Conservation (phyloP, 352 stramenopile genomes). For the Phytophthora gonapodyides region DNA sequence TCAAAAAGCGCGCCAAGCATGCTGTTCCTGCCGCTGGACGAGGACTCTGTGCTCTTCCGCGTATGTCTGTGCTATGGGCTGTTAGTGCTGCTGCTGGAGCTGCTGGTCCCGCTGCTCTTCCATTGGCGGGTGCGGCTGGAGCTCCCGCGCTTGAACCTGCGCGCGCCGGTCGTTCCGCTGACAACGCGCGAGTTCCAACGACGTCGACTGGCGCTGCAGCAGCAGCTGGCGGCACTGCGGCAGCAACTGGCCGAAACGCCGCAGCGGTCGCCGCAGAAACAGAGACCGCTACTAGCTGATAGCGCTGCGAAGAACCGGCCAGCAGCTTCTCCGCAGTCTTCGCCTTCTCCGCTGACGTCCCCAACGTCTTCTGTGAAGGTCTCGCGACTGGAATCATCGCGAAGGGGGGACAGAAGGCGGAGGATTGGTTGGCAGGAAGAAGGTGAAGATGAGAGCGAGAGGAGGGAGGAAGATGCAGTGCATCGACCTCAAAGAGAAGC, state of each 20-base stretch:
- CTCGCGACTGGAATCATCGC: slow-evolving; percentile 9
- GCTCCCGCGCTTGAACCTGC: slow-evolving; percentile 37
- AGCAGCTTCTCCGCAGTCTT: slow-evolving; percentile 11
- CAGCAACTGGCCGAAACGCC: slow-evolving; percentile 33
- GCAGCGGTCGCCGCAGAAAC: slow-evolving; percentile 21
- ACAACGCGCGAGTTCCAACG: slow-evolving; percentile 48
- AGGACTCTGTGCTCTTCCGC: slow-evolving; percentile 56
- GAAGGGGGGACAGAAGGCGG: slow-evolving; percentile 10
- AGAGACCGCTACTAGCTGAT: slow-evolving; percentile 1
- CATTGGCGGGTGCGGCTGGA: slow-evolving; percentile 56
- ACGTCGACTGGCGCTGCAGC: slow-evolving; percentile 43
- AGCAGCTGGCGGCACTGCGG: slow-evolving; percentile 45
- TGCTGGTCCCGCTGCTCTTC: slow-evolving; percentile 57
- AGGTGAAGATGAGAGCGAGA: background rate
- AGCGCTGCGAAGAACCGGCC: slow-evolving; percentile 4
- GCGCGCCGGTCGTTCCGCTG: slow-evolving; percentile 30
- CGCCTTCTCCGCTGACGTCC: slow-evolving; percentile 17
- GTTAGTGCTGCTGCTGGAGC: slow-evolving; percentile 53
- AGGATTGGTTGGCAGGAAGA: slow-evolving; percentile 4
- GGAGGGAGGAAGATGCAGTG: background rate
- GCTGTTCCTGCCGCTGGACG: slow-evolving; percentile 57
- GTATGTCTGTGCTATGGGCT: slow-evolving; percentile 63
- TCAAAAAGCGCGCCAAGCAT: slow-evolving; percentile 12
- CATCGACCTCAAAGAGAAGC: slow-evolving; percentile 1
- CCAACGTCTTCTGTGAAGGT: slow-evolving; percentile 25